Base-by-base conservation (phyloP, 495 filamentous ascomycete genomes). In the Penicillium lagena region DNA sequence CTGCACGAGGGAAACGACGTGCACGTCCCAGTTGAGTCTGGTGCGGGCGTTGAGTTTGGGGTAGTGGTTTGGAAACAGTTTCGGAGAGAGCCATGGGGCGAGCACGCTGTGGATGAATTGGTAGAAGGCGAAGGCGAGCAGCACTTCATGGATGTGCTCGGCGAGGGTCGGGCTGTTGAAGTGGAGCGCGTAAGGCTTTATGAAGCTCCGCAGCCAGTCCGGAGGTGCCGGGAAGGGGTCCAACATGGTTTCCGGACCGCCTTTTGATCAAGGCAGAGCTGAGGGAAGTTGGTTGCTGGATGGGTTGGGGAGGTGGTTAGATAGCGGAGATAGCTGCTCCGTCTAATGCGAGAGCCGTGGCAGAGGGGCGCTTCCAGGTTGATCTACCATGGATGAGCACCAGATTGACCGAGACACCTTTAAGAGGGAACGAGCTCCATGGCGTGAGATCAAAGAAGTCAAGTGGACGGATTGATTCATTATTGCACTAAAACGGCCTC, bases 1-100 rank as follows among this genome's bases (percentile, higher is more conserved):
- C 71, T 99, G 93, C 12, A 87, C 70, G n/a, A 99, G 68, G 11
- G 88, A 95, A 15, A 97, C 94, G 54, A 96, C 85, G 60, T 96
- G 93, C 27, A 96, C 85, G 65, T 99, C 86, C 93, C 93, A 99
- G 77, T 91, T 97, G 50, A 91, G 68, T 62, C 77, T 81, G 39
- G 85, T 91, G 29, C 82, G 77, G 9, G 63, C 65, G 39, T 75
- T 75, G 44, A 96, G 70, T 29, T 72, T 69, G 10, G 75, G 66
- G 67, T 97, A 98, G 52, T 74, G 74, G 29, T 61, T 54, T n/a
- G 90, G 83, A 58, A 90, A 87, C 44, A 91, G 57, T 41, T 66
- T 54, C 36, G 64, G 64, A 39, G 89, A 95, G 39, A 97, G 44
- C 29, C 69, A 54, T 14, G 93, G 94, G 22, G 94, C 90, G 55